Conservation (phyloP, 2,329 filamentous ascomycete species). For the Penicillium hesseltinei region DNA sequence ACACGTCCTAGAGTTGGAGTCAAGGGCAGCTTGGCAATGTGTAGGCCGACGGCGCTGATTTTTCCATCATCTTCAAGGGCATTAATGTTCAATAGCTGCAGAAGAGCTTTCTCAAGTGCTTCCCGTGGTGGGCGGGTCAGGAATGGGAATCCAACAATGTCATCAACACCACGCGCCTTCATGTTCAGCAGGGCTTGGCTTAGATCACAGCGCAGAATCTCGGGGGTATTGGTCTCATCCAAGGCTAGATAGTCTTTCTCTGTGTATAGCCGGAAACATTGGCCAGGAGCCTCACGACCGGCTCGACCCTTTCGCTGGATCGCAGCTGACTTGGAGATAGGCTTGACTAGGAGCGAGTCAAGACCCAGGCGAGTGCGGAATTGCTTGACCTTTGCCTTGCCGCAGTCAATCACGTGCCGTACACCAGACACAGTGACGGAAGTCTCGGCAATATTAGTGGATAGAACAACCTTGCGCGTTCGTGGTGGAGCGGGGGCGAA, state of each 20-base stretch:
- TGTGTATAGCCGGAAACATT: conserved; percentile 87
- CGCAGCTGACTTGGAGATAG: conserved; percentile 89
- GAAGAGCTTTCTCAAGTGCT: conserved; percentile 74
- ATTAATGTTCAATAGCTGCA: conserved; percentile 75
- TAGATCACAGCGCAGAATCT: conserved; percentile 88
- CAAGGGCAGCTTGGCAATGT: conserved; percentile 80
- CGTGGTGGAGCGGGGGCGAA: conserved; percentile 72
- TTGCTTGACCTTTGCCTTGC: conserved; percentile 91
- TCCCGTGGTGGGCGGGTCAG: conserved; percentile 77
- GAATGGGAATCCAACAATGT: conserved; percentile 79
- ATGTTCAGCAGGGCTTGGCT: conserved; percentile 84
- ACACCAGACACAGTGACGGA: conserved; percentile 95
- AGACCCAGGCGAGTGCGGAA: conserved; percentile 81
- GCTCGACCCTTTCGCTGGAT: conserved; percentile 89
- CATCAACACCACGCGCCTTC: conserved; percentile 83
- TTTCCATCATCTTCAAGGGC: conserved; percentile 69
- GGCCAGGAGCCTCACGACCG: conserved; percentile 84
- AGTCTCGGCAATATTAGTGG: conserved; percentile 98
- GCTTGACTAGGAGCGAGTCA: conserved; percentile 84
- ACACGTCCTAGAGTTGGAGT: conserved; percentile 78
- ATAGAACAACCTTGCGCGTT: conserved; percentile 84
- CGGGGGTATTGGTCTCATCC: conserved; percentile 73
- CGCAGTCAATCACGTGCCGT: conserved; percentile 84
- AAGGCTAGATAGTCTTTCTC: conserved; percentile 69
- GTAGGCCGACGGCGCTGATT: conserved; percentile 71